Evolutionary conservation across 179 eudicot genomes (phyloP).

Genomic region (Dionaea muscipula): DNA sequence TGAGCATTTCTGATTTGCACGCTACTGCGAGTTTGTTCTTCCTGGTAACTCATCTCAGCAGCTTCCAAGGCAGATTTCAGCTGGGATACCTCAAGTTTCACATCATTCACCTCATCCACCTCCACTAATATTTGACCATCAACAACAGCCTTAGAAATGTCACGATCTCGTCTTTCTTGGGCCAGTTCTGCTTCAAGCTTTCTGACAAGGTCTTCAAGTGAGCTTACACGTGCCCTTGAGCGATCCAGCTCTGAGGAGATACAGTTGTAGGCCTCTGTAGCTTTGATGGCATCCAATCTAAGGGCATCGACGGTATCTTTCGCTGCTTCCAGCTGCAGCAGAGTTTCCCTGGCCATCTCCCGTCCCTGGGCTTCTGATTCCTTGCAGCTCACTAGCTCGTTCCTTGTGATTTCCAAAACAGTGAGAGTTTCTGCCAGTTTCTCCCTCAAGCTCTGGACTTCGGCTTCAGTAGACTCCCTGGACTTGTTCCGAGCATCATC

Average conservation of each 20-base stretch:
- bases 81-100: conserved; percentile 34
- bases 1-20: conserved; percentile 30
- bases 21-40: conserved; percentile 32
- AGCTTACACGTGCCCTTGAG: conserved; percentile 45
- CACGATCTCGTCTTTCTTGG: conserved; percentile 2
- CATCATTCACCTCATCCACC: conserved; percentile 27
- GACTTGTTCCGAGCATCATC: conserved; percentile 25
- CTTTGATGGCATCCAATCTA: conserved; percentile 28
- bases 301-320: conserved; percentile 50
- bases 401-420: conserved; percentile 49
- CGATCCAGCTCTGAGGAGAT: conserved; percentile 41
- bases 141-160: conserved; percentile 3
- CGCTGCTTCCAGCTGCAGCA: conserved; percentile 56
- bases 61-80: conserved; percentile 43
- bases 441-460: conserved; percentile 40
- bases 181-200: conserved; percentile 26
- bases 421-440: conserved; percentile 42
- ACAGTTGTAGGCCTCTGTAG: conserved; percentile 34
- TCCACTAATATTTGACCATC: conserved; percentile 10
- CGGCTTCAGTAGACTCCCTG: conserved; percentile 31
- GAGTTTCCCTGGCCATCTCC: conserved; percentile 36
- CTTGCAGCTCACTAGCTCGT: conserved; percentile 34
- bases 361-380: conserved; percentile 60
- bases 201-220: conserved; percentile 49
- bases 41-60: conserved; percentile 47